phyloP scores from a whole-genome alignment of 192 early-diverging fungal genomes.

The Umbelopsis ramanniana region DNA sequence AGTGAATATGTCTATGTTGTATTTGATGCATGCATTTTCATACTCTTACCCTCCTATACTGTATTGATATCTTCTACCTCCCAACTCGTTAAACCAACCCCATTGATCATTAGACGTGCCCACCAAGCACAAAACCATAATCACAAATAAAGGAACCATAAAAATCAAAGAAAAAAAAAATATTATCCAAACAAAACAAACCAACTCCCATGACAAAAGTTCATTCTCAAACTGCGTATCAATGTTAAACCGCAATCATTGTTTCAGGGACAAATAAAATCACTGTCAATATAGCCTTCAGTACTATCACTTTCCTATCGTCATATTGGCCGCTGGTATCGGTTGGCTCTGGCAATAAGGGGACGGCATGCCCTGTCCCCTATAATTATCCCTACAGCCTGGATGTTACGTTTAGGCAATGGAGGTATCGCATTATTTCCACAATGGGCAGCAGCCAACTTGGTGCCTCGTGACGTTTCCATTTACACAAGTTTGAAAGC shows the following conservation, averaged over 20 bases:
- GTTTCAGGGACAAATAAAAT: too few species aligned
- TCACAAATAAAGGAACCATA: too few species aligned
- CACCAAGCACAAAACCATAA: not conserved
- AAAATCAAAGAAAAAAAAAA: too few species aligned
- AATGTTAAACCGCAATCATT: too few species aligned
- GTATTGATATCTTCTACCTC: not conserved
- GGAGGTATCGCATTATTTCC: not conserved
- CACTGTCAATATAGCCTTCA: too few species aligned
- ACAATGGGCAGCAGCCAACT: not conserved
- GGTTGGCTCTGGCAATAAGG: not conserved
- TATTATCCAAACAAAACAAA: too few species aligned
- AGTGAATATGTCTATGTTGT: too few species aligned
- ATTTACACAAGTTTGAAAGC: not conserved
- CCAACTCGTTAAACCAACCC: not conserved
- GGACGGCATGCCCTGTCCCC: not conserved
- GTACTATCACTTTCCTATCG: too few species aligned
- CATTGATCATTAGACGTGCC: not conserved
- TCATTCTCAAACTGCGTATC: not conserved
- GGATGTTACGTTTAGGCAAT: not conserved
- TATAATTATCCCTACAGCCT: slow-evolving; percentile 16
- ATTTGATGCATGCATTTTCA: too few species aligned
- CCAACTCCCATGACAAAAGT: not conserved
- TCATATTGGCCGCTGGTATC: too few species aligned
- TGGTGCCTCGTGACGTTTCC: not conserved
- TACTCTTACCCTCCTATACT: not conserved